phyloP scores from a whole-genome alignment of 1,284 basidiomycete species.

The Cryptococcus maquisensis region DNA sequence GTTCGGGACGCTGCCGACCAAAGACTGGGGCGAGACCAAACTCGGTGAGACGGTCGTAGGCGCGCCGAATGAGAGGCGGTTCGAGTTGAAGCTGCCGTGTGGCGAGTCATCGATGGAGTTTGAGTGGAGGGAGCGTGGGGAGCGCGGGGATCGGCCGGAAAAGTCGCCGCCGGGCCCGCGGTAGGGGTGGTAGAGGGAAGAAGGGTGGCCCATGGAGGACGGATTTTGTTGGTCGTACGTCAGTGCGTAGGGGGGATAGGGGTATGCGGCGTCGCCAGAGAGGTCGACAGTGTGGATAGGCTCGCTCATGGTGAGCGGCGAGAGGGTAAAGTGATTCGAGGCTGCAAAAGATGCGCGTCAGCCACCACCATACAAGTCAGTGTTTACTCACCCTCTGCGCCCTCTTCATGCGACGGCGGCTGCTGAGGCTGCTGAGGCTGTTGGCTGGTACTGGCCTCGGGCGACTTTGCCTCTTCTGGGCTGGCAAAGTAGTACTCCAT shows the following conservation, averaged over 20 bases:
- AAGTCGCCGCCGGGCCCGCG: slow-evolving; percentile 12
- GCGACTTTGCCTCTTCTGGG: slow-evolving; percentile 1
- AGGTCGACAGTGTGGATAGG: neutral
- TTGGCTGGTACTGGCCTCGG: neutral
- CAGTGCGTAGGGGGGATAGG: slow-evolving; percentile 10
- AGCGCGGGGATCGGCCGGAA: neutral
- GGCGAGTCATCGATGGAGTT: slow-evolving; percentile 7
- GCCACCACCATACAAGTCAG: neutral
- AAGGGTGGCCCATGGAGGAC: slow-evolving; percentile 1
- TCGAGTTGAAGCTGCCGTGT: slow-evolving; percentile 3
- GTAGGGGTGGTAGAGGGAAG: slow-evolving; percentile 12
- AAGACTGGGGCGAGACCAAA: slow-evolving; percentile 10
- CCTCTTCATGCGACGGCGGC: neutral
- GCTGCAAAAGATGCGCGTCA: neutral
- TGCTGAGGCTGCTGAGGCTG: neutral
- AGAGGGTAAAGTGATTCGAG: slow-evolving; percentile 3
- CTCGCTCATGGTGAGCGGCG: slow-evolving; percentile 8
- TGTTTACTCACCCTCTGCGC: neutral
- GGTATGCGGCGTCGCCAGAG: neutral
- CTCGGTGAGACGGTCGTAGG: slow-evolving; percentile 14
- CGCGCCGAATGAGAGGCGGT: slow-evolving; percentile 12
- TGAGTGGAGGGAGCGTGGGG: slow-evolving; percentile 4
- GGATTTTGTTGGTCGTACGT: slow-evolving; percentile 4
- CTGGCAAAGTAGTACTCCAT: slow-evolving; percentile 16
- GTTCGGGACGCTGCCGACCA: slow-evolving; percentile 3